Base-by-base conservation (phyloP, 2,329 filamentous ascomycete genomes). In the Claviceps paspali region DNA sequence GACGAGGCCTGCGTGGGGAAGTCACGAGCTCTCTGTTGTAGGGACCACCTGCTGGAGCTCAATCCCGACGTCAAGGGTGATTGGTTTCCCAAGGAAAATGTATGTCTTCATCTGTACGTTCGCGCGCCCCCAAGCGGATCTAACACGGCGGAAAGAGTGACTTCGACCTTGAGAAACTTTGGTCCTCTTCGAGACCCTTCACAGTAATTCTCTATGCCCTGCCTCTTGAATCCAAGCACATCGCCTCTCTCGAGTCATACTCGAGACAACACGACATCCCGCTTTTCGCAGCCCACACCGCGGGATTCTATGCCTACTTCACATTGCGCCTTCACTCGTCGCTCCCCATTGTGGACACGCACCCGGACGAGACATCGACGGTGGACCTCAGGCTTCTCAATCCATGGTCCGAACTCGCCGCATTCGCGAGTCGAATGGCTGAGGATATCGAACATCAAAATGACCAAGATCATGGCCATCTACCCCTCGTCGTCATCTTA, bases 261-360 rank as follows among this genome's bases (percentile, higher is more conserved):
- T 62, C 61, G 11, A 57, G 57, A 32, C 55, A 70, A 24, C 63
- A 78, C 38, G 67, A 73, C 35, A 80, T 82, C 14, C 86, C 91
- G 1, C 62, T 87, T 11, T 70, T 96, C 40, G 78, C 86, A 45
- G 71, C 91, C 31, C 85, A 93, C 54, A 94, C 81, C n/a, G 71
- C 82, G 29, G 91, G 91, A 21, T 95, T 93, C 62, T 93, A 91
- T 58, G 82, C 84, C 2, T 83, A 82, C 47, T 93, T 96, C 55
- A 81, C 77, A n/a, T 67, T 92, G 21, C 67, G 73, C 47, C 64
- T 94, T 21, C 80, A 83, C 8, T 66, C 75, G n/a, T 74, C 78
- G 21, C 94, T 92, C 49, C 86, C 88, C 5, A 82, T 98, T 40
- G 82, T 98, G 44, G 88, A 98, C 54, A 96, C 91, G 31, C 91